Evolutionary conservation across 257 asterid genomes (phyloP), one percentile per base, ranked within the genome.

Genomic region (Solanum medicagineum): DNA sequence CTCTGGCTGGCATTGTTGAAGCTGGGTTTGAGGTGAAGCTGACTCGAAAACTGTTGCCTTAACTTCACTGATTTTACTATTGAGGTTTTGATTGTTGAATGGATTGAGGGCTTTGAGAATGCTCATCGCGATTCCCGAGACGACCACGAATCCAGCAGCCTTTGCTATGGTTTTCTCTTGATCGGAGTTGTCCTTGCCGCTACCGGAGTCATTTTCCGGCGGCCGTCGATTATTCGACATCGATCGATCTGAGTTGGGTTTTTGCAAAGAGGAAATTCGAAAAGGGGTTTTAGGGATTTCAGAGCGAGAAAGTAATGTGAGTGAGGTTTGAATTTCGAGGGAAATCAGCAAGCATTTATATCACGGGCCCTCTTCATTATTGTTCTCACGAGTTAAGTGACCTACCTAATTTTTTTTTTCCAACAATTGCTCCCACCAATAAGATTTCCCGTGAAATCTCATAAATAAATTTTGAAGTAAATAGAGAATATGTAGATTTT

Each of bases 51-150:
- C 79, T 14, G 51, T 24, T 51, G 53, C 53, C 54, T 12, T 79
- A 1, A 77, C 56, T 32, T 77, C 79, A 60, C 54, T 29, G 51
- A 70, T 22, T 69, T 83, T 74, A 45, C 51, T 65, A 42, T 51
- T 77, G 45, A 63, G 13, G 85, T 42, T 56, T 13, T 70, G 73
- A 53, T 81, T 81, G n/a, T 69, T 79, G 81, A 84, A 89, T 73
- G 90, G 89, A 87, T 84, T 82, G 26, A 88, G 83, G 83, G 90
- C 83, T 85, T 88, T 90, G 22, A 90, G 88, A 80, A 90, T 86
- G 88, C 92, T 90, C 77, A 88, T 77, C 12, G 88, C 92, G 62
- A 90, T 90, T 44, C 90, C 89, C 12, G 87, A 90, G 60, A 88
- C 81, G 17, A 90, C 88, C 62, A 90, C 87, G 10, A 90, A 54